phyloP scores from a whole-genome alignment of 345 rosid genomes.

The Camelina neglecta region DNA sequence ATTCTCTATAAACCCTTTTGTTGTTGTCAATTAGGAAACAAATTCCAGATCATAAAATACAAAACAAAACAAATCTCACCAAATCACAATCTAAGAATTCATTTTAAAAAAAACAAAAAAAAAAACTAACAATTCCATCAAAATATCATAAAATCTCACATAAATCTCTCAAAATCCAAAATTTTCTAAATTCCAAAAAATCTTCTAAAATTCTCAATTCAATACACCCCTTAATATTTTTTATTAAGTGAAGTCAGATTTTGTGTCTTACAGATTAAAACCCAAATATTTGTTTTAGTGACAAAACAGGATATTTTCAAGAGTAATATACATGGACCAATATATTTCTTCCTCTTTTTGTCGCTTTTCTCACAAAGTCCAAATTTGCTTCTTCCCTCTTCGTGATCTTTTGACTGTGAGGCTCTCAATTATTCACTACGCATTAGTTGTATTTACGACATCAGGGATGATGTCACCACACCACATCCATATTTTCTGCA shows the following conservation, averaged over 20 bases:
- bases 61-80: not conserved
- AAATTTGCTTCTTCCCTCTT: not conserved
- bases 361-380: not conserved
- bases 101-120: no score
- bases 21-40: not conserved
- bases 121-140: no score
- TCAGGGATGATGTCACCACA: conserved; percentile 17
- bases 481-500: conserved; percentile 8
- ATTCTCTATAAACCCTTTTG: not conserved
- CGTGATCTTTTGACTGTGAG: not conserved
- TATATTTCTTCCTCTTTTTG: not conserved
- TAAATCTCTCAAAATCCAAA: no score
- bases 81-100: no score
- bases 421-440: not conserved
- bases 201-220: no score
- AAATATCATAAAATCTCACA: no score
- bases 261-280: no score
- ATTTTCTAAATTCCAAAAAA: no score
- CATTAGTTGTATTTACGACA: not conserved
- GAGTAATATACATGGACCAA: not conserved
- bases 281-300: not conserved
- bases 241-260: no score
- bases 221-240: no score
- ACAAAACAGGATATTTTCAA: not conserved
- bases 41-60: not conserved